Evolutionary conservation across 495 filamentous ascomycete genomes (phyloP), one percentile per base, ranked within the genome.

Genomic region (Penicillium simplicissimum): DNA sequence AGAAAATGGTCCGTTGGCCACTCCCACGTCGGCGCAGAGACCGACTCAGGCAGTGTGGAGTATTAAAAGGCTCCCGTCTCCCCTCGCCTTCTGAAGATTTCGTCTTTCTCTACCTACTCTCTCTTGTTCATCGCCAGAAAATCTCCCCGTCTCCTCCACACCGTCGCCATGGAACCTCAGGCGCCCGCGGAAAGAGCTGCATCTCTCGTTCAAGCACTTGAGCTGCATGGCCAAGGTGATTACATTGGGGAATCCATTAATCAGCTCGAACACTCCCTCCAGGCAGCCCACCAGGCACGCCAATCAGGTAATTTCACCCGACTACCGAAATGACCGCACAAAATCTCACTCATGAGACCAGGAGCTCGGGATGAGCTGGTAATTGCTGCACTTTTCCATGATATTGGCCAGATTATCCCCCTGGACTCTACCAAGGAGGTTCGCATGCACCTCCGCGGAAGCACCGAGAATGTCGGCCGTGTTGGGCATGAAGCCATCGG

Each of bases 201-300:
- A 36, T 19, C 61, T 13, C 57, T 77, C 0, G 48, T 76, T 17
- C 33, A 17, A 19, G 55, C 71, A 17, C 65, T 77, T 4, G 74
- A 77, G 52, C 43, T 69, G n/a, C 63, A 74, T 45, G 74, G 73
- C 2, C 66, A 72, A 52, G 69, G 67, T 0, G 73, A 74, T 37
- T 75, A 74, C 49, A 75, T 80, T 28, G 77, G 78, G 34, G 78
- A 82, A 63, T 74, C 72, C 1, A 76, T 82, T 59, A 74, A 70
- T 42, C 79, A 82, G 62, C 73, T 82, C 4, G 77, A 80, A 45
- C 79, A 82, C 60, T 76, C 66, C 48, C 64, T 82, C 7, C 79
- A 82, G 63, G 74, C 74, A 17, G 79, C 77, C 2, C 67, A 80
- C 28, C 71, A 74, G 31, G 73, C 73, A 14, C 56, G 49, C 25